Evolutionary conservation across 2,329 filamentous ascomycete genomes (phyloP).

Genomic region (Microthyrium microscopicum): DNA sequence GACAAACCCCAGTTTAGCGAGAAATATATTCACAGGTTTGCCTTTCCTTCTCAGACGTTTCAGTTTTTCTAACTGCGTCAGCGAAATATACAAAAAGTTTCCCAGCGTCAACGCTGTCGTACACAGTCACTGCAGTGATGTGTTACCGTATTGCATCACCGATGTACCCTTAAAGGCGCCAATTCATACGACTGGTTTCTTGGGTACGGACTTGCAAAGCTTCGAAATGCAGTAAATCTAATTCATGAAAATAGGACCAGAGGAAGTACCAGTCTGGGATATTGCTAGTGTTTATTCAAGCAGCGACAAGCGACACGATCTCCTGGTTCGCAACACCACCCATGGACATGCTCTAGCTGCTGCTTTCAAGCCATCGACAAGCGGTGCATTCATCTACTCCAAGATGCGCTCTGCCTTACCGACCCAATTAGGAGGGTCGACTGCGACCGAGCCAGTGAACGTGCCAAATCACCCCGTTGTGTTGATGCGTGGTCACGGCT

Average conservation of each 20-base stretch:
- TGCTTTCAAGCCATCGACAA: slow-evolving; percentile 21
- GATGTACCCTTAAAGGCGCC: slow-evolving; percentile 22
- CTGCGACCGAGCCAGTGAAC: slow-evolving; percentile 15
- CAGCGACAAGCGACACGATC: slow-evolving; percentile 16
- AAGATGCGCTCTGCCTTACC: slow-evolving; percentile 21
- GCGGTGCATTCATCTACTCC: slow-evolving; percentile 21
- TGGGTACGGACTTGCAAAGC: slow-evolving; percentile 17
- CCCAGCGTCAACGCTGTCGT: slow-evolving; percentile 26
- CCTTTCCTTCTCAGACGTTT: slow-evolving; percentile 28
- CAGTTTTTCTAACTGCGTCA: slow-evolving; percentile 17
- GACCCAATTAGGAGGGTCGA: slow-evolving; percentile 16
- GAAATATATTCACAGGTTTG: slow-evolving; percentile 27
- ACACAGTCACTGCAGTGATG: slow-evolving; percentile 25
- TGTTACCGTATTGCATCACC: slow-evolving; percentile 26
- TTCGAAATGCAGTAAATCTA: not conserved
- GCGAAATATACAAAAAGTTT: slow-evolving; percentile 28
- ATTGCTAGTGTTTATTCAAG: slow-evolving; percentile 16
- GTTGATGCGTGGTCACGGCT: slow-evolving; percentile 29
- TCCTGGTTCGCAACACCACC: slow-evolving; percentile 18
- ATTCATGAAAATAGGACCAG: not conserved
- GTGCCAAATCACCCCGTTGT: slow-evolving; percentile 21
- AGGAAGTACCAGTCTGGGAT: slow-evolving; percentile 22
- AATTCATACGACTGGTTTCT: slow-evolving; percentile 27
- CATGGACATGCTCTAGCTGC: slow-evolving; percentile 20
- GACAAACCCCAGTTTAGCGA: slow-evolving; percentile 20